These are phyloP conservation scores for Trichoderma sp. DNA, from an alignment of 2,329 filamentous ascomycete genomes.

Conservation along the genomic window DNA sequence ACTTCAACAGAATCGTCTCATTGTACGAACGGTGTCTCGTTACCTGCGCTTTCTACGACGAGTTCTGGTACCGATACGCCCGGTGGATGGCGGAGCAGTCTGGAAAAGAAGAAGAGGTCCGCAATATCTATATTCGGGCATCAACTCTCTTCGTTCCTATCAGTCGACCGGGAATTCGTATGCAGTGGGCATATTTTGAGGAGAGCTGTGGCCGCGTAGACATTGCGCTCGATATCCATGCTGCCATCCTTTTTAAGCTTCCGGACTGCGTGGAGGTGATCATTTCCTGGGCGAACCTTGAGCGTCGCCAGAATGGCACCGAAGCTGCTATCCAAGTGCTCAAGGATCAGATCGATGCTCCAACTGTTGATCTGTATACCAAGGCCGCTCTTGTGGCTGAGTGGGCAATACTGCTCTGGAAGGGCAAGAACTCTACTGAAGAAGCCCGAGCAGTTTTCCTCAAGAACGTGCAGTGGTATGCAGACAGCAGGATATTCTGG, in stretches of 20 bases:
- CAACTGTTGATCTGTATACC: conserved; percentile 71
- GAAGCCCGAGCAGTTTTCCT: conserved; percentile 83
- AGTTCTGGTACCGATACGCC: conserved; percentile 97
- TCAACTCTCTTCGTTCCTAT: conserved; percentile 84
- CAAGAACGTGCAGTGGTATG: conserved; percentile 80
- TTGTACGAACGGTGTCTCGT: conserved; percentile 93
- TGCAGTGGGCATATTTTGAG: conserved; percentile 94
- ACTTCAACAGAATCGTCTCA: conserved; percentile 73
- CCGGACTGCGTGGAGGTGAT: conserved; percentile 87
- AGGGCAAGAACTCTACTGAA: conserved; percentile 75
- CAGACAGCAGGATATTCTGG: conserved; percentile 89
- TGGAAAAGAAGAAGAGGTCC: conserved; percentile 83
- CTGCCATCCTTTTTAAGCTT: conserved; percentile 72
- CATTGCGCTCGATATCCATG: conserved; percentile 81
- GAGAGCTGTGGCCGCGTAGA: conserved; percentile 77
- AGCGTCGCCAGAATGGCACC: conserved; percentile 78
- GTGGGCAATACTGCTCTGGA: conserved; percentile 86
- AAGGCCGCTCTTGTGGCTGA: conserved; percentile 87
- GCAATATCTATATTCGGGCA: conserved; percentile 88
- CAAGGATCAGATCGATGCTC: conserved; percentile 75
- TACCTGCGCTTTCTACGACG: conserved; percentile 91
- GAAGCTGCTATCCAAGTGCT: conserved; percentile 84
- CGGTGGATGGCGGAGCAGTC: conserved; percentile 86
- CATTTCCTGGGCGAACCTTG: conserved; percentile 81
- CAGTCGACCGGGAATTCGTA: conserved; percentile 76